These are phyloP conservation scores for Komagataella pastoris DNA, from an alignment of 805 yeast species.

Conservation along the genomic window DNA sequence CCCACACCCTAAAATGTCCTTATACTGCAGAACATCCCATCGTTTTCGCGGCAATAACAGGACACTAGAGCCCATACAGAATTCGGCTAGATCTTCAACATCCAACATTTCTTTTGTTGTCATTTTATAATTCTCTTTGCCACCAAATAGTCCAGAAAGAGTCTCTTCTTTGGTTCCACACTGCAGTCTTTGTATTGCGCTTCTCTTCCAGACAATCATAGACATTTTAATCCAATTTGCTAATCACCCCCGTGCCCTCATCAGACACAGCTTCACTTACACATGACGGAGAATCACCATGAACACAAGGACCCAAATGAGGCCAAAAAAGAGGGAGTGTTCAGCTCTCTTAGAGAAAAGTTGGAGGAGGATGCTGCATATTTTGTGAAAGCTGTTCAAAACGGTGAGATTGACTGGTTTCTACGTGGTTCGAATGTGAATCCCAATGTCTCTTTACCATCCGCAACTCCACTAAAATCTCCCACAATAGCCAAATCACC, in stretches of 20 bases:
- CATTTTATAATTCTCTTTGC: background rate
- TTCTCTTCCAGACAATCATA: background rate
- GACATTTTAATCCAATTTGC: background rate
- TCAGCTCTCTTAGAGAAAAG: background rate
- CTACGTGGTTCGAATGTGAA: background rate
- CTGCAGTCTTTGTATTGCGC: background rate
- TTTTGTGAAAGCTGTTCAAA: background rate
- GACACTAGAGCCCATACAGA: background rate
- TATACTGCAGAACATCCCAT: background rate
- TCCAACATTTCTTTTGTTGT: background rate
- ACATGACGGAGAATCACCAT: background rate
- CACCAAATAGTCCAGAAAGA: background rate
- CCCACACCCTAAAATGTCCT: background rate
- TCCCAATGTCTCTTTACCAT: background rate
- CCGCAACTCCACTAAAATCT: background rate
- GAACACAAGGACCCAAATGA: background rate
- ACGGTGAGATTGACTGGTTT: constrained; percentile 2
- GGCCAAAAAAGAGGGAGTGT: background rate
- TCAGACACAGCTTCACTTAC: background rate
- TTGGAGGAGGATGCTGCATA: constrained; percentile 1
- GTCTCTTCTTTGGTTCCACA: background rate
- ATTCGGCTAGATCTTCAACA: background rate
- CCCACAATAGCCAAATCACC: background rate
- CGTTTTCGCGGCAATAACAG: background rate
- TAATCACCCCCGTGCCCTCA: background rate